Conservation (phyloP, 768 basidiomycete species). For the Sporobolomyces phaffii region DNA sequence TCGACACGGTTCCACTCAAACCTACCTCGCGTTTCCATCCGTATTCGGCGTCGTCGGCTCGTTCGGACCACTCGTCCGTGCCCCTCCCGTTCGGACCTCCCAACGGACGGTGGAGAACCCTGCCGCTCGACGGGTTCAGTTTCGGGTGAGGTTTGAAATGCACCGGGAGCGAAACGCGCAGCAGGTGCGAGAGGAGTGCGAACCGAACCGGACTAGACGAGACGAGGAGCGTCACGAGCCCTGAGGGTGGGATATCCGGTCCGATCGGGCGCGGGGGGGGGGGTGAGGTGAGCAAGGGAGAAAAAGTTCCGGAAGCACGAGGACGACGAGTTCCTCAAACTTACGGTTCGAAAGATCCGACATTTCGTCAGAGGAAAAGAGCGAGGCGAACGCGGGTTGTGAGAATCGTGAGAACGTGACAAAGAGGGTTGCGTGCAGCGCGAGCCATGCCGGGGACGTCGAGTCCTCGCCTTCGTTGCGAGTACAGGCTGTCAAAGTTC, state of each 20-base stretch:
- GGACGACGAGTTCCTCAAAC: no score
- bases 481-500: not conserved
- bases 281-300: not conserved
- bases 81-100: conserved; percentile 9
- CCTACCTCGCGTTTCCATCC: conserved; percentile 18
- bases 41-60: not conserved
- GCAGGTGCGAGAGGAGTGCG: conserved; percentile 9
- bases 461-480: no score
- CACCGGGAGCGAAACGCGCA: conserved; percentile 15
- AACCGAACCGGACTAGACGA: not conserved
- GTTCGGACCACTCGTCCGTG: conserved; percentile 10
- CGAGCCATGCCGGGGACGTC: no score
- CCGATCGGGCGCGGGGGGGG: no score
- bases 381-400: not conserved
- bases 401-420: conserved; percentile 1
- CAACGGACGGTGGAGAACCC: conserved; percentile 18
- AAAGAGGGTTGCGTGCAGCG: not conserved
- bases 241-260: not conserved
- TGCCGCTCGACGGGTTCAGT: conserved; percentile 24
- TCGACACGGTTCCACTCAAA: not conserved
- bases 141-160: conserved; percentile 30
- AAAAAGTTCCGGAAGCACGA: no score
- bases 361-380: fast-evolving
- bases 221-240: not conserved
- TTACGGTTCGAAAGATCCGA: not conserved